Conservation (phyloP, 2,329 filamentous ascomycete species). For the Trichoderma citrinoviride region DNA sequence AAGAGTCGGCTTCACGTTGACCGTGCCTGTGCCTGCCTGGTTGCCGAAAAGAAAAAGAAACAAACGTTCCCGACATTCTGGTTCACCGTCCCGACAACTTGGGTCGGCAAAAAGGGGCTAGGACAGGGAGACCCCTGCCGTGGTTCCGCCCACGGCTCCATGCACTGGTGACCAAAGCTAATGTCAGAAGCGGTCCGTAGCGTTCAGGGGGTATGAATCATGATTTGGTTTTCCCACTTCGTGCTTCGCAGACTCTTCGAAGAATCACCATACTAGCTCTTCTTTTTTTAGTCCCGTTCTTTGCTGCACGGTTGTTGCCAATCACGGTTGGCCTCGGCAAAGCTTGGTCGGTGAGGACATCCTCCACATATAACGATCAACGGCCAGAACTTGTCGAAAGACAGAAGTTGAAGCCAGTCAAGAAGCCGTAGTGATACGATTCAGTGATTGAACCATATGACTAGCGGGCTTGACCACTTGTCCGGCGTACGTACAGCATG, state of each 20-base stretch:
- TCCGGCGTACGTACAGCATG: no score
- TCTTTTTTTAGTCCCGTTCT: neutral
- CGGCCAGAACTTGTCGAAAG: neutral
- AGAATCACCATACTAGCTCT: neutral
- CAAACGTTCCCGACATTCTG: slow-evolving; percentile 29
- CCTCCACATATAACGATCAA: neutral
- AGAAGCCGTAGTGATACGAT: no score
- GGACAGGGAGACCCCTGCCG: slow-evolving; percentile 21
- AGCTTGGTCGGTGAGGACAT: neutral
- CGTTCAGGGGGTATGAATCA: slow-evolving; percentile 10
- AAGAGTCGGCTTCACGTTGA: neutral
- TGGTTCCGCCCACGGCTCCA: slow-evolving; percentile 21
- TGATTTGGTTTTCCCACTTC: neutral
- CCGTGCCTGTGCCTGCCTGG: neutral
- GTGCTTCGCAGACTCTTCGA: neutral
- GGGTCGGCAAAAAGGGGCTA: slow-evolving; percentile 36
- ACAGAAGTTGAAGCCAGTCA: neutral
- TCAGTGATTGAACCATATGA: no score
- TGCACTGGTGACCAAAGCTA: slow-evolving; percentile 14
- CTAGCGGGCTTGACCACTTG: no score
- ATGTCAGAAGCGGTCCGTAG: slow-evolving; percentile 17
- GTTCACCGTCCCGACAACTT: slow-evolving; percentile 35
- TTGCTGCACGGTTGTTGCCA: neutral
- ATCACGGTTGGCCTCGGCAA: neutral
- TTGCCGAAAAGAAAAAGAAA: neutral